These are phyloP conservation scores for Phytophthora palmivora DNA, from an alignment of 352 stramenopile genomes.

Conservation along the genomic window DNA sequence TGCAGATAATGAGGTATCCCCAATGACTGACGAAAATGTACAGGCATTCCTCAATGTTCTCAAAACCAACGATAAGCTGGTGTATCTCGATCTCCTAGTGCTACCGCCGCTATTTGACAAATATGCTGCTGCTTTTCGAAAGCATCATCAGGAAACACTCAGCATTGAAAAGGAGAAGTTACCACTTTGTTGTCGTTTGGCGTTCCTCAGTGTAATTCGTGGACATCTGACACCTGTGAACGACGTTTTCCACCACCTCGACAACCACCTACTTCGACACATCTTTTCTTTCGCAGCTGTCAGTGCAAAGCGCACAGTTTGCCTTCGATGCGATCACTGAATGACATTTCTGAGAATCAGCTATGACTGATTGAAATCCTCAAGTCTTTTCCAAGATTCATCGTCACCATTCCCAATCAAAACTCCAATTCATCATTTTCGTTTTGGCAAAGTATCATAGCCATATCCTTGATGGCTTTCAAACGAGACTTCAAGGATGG, in stretches of 20 bases:
- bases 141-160: constrained; percentile 32
- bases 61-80: constrained; percentile 35
- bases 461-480: too few species aligned
- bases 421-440: background rate
- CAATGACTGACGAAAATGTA: constrained; percentile 29
- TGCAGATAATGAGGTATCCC: constrained; percentile 35
- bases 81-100: constrained; percentile 38
- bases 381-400: background rate
- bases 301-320: constrained; percentile 36
- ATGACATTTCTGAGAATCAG: too few species aligned
- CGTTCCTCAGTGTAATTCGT: constrained; percentile 36
- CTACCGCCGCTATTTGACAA: constrained; percentile 26
- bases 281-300: constrained; percentile 40
- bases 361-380: background rate
- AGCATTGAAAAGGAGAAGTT: constrained; percentile 41
- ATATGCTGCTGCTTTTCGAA: constrained; percentile 27
- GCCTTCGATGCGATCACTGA: constrained; percentile 35
- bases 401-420: background rate
- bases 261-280: constrained; percentile 26
- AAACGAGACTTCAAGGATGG: background rate
- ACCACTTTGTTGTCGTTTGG: constrained; percentile 26
- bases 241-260: constrained; percentile 21
- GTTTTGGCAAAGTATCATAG: too few species aligned
- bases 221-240: constrained; percentile 13
- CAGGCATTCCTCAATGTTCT: constrained; percentile 29